Evolutionary conservation across 768 basidiomycete genomes (phyloP).

Genomic region (Plicaturopsis crispa): DNA sequence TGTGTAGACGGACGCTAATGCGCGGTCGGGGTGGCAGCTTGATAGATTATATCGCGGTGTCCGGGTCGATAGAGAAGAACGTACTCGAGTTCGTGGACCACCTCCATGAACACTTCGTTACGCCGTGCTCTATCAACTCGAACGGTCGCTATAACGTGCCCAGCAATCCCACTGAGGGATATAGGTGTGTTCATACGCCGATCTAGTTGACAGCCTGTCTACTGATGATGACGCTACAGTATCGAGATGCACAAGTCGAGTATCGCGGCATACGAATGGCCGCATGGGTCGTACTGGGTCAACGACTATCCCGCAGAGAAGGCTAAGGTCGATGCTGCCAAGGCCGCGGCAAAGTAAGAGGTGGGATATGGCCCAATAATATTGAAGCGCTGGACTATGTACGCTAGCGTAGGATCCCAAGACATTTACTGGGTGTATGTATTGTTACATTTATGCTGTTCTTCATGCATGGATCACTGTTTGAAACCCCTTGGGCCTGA

Average conservation of each 20-base stretch:
- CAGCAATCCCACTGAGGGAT: slow-evolving; percentile 64
- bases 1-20: not conserved
- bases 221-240: slow-evolving; percentile 29
- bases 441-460: not conserved
- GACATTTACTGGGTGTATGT: not conserved
- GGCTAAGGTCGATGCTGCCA: not conserved
- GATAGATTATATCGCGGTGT: slow-evolving; percentile 91
- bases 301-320: slow-evolving; percentile 8
- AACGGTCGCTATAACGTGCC: slow-evolving; percentile 88
- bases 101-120: slow-evolving; percentile 88
- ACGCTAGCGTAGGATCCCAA: not conserved
- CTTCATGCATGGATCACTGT: no score
- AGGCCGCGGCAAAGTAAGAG: no score
- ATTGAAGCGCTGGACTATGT: no score
- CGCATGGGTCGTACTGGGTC: slow-evolving; percentile 78
- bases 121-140: slow-evolving; percentile 81
- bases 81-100: slow-evolving; percentile 90
- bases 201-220: not conserved
- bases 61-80: slow-evolving; percentile 89
- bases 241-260: slow-evolving; percentile 84
- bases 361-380: no score
- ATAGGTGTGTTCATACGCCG: slow-evolving; percentile 41
- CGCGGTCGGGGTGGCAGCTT: slow-evolving; percentile 33
- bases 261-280: slow-evolving; percentile 82
- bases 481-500: no score